Evolutionary conservation across 192 early-diverging fungal species (phyloP), one percentile per base, ranked within the genome.

Genomic region (Funneliformis geosporum): DNA sequence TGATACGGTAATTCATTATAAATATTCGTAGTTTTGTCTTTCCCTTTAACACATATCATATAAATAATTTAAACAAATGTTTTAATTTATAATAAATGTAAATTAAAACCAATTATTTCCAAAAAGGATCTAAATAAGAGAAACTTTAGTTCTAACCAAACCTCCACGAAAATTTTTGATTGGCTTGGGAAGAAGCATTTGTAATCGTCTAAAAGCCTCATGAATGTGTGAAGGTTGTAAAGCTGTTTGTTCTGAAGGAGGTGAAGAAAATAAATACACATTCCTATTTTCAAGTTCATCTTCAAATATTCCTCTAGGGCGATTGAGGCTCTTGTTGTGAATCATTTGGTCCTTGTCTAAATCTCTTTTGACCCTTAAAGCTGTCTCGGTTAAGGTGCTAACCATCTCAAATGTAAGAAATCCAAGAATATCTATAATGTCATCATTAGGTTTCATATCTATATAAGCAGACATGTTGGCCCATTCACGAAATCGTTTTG

Each of bases 341-440:
- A 80, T 77, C 21, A 71, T 83, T 9, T 83, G 80, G 8, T 80
- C 81, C 44, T 71, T 79, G 39, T 90, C 88, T n/a, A 90, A 83
- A 78, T 90, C 93, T 44, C 85, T 83, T 79, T 95, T 95, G 65
- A 93, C 89, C n/a, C 86, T 82, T 73, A 98, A 86, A 1, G 93
- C 96, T 1, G 90, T 91, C 82, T 97, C 96, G 23, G 98, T 99
- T 28, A 99, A 83, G 21, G 89, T 93, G 12, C 92, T 91, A 8
- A 99, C 97, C 91, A 97, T 95, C 81, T 99, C 98, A 80, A 93
- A 97, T 0, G 93, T 94, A 43, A 99, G 84, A 81, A 99, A 99
- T 11, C 98, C 98, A 4, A 98, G 86, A 73, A 96, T 96, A 81
- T 99, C 98, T 81, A 98, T 94, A 62, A 99, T 94, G 75, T 99